These are phyloP conservation scores for Tylopilus felleus DNA, from an alignment of 768 basidiomycete species.

Conservation along the genomic window DNA sequence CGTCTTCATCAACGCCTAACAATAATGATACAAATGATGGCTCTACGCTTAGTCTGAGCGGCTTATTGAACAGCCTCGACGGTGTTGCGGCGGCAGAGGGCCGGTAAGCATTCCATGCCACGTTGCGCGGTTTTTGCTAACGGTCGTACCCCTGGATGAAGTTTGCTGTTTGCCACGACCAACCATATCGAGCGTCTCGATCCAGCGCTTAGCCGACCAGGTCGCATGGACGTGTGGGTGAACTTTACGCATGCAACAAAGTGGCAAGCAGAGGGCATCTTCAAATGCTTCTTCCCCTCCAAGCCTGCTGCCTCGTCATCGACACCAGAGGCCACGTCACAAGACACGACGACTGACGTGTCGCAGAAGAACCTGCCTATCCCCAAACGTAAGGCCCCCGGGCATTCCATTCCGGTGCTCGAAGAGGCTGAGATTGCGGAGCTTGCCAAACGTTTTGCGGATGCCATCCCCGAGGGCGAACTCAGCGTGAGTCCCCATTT, in stretches of 20 bases:
- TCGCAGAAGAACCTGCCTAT: constrained; percentile 66
- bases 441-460: constrained; percentile 79
- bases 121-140: constrained; percentile 16
- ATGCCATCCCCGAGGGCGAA: constrained; percentile 82
- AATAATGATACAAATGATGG: constrained; percentile 59
- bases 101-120: constrained; percentile 49
- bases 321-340: constrained; percentile 10
- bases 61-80: constrained; percentile 81
- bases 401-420: constrained; percentile 63
- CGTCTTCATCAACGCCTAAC: constrained; percentile 39
- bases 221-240: constrained; percentile 91
- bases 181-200: constrained; percentile 94
- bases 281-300: constrained; percentile 91
- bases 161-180: constrained; percentile 86
- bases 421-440: constrained; percentile 72
- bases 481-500: constrained; percentile 59
- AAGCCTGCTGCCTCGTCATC: constrained; percentile 27
- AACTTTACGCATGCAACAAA: constrained; percentile 89
- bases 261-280: constrained; percentile 91
- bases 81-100: constrained; percentile 85
- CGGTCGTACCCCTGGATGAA: constrained; percentile 28
- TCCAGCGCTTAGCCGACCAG: constrained; percentile 82
- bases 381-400: constrained; percentile 57
- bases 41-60: constrained; percentile 81
- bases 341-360: constrained; percentile 37